A percentile compares a stretch with the other conserved stretches of the same genome.
Conservation (phyloP, 345 rosid genomes). For the Kernera saxatilis region DNA sequence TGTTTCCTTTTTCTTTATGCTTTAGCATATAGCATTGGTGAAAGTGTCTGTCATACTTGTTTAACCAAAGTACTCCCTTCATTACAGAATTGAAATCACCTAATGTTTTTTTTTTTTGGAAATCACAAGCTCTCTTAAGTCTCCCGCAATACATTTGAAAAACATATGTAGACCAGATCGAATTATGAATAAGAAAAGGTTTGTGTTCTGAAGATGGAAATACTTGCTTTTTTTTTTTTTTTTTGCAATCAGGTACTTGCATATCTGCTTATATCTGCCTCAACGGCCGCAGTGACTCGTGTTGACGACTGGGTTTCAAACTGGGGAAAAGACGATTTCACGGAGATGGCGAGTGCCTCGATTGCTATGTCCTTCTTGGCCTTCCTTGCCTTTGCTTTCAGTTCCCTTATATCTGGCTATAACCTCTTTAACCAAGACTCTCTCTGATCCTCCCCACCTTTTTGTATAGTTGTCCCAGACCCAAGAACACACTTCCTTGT, state of each 20-base stretch:
- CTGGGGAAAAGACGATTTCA: conserved; percentile 97
- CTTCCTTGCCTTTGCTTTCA: conserved; percentile 67
- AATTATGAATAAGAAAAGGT: not conserved
- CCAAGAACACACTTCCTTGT: conserved; percentile 13
- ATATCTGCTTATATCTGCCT: conserved; percentile 76
- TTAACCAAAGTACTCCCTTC: not conserved
- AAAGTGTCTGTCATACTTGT: not conserved
- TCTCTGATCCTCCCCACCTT: conserved; percentile 25
- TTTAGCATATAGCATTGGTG: not conserved
- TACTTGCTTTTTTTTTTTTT: not conserved
- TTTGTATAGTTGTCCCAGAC: conserved; percentile 7
- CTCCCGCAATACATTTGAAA: not conserved
- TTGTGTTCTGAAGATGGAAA: not conserved
- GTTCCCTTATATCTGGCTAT: conserved; percentile 78
- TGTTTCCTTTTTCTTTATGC: not conserved
- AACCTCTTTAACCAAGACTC: conserved; percentile 44
- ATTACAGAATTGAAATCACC: not conserved
- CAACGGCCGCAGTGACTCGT: conserved; percentile 89
- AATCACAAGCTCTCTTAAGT: not conserved
- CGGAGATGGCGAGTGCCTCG: conserved; percentile 93
- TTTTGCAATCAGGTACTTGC: conserved; percentile 56
- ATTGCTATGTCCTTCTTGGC: conserved; percentile 81
- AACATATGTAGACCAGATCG: not conserved
- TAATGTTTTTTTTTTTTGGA: not conserved
- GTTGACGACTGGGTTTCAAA: conserved; percentile 90